These are phyloP conservation scores for Croton laevigatus DNA, from an alignment of 441 rosid species.

Conservation along the genomic window DNA sequence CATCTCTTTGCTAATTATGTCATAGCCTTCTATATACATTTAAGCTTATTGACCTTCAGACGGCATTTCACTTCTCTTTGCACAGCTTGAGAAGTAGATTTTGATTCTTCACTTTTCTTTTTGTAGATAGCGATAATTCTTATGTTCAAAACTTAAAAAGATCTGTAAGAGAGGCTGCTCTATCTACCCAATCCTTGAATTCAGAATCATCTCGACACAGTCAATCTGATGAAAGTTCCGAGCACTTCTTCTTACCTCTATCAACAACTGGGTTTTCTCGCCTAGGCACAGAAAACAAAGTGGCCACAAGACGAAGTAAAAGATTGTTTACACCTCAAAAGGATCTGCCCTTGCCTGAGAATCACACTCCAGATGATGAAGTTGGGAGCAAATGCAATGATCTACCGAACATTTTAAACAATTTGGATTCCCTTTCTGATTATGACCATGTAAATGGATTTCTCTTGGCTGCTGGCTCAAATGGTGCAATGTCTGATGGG, in stretches of 20 bases:
- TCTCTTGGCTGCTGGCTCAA: constrained; percentile 61
- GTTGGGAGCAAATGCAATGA: constrained; percentile 56
- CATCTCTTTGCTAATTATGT: constrained; percentile 18
- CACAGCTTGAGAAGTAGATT: constrained; percentile 17
- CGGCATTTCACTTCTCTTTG: constrained; percentile 15
- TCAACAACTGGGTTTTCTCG: constrained; percentile 58
- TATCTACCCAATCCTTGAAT: constrained; percentile 58
- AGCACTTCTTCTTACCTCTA: constrained; percentile 86
- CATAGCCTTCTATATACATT: constrained; percentile 12
- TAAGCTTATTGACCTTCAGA: constrained; percentile 1
- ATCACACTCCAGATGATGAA: constrained; percentile 40
- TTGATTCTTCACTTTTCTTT: constrained; percentile 26
- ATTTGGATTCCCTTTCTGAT: constrained; percentile 65
- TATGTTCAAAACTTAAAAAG: constrained; percentile 79
- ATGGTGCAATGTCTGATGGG: constrained; percentile 54
- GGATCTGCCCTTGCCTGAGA: constrained; percentile 44
- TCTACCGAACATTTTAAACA: constrained; percentile 54
- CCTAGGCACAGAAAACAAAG: constrained; percentile 49
- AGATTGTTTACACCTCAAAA: constrained; percentile 49
- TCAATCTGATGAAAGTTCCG: constrained; percentile 77
- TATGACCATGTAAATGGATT: constrained; percentile 73
- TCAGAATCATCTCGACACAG: constrained; percentile 69
- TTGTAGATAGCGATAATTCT: constrained; percentile 63
- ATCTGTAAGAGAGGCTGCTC: constrained; percentile 92
- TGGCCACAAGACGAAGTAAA: constrained; percentile 46